Conservation (phyloP, 2,329 filamentous ascomycete genomes). For the Parastagonospora nodorum region DNA sequence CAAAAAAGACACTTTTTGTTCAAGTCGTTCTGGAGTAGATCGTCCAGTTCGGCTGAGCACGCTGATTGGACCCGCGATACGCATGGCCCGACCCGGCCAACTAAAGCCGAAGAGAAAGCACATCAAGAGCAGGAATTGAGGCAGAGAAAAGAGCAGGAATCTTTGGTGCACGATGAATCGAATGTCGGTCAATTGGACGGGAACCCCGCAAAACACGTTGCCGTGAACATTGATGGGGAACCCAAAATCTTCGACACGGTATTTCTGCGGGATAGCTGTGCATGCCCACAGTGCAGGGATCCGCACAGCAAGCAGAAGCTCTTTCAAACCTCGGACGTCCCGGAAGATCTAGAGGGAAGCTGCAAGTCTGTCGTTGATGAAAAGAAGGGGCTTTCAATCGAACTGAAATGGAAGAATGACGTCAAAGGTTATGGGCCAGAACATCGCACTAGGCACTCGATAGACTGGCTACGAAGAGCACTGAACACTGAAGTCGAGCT, state of each 20-base stretch:
- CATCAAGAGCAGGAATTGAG: conserved; percentile 16
- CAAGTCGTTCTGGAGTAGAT: conserved; percentile 24
- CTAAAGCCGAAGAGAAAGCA: conserved; percentile 20
- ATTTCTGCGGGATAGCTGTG: conserved; percentile 63
- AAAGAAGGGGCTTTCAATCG: conserved; percentile 53
- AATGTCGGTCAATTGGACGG: conserved; percentile 27
- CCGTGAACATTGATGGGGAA: conserved; percentile 40
- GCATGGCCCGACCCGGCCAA: conserved; percentile 23
- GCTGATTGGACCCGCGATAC: conserved; percentile 26
- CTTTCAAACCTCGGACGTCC: conserved; percentile 70
- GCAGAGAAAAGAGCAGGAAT: conserved; percentile 16
- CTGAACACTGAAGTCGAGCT: conserved; percentile 39
- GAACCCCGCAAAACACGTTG: conserved; percentile 33
- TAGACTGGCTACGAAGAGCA: conserved; percentile 39
- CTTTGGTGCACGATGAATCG: conserved; percentile 4
- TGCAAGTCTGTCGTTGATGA: conserved; percentile 43
- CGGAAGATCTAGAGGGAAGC: conserved; percentile 45
- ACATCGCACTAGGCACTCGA: conserved; percentile 49
- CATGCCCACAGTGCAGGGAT: conserved; percentile 62
- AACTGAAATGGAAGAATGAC: conserved; percentile 67
- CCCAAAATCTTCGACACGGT: conserved; percentile 38
- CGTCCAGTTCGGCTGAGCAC: conserved; percentile 19
- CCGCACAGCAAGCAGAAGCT: conserved; percentile 65
- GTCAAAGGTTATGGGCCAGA: conserved; percentile 50
- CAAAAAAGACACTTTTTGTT: conserved; percentile 17